These are phyloP conservation scores for Penicillium macrosclerotiorum DNA, from an alignment of 495 filamentous ascomycete species.

Conservation along the genomic window DNA sequence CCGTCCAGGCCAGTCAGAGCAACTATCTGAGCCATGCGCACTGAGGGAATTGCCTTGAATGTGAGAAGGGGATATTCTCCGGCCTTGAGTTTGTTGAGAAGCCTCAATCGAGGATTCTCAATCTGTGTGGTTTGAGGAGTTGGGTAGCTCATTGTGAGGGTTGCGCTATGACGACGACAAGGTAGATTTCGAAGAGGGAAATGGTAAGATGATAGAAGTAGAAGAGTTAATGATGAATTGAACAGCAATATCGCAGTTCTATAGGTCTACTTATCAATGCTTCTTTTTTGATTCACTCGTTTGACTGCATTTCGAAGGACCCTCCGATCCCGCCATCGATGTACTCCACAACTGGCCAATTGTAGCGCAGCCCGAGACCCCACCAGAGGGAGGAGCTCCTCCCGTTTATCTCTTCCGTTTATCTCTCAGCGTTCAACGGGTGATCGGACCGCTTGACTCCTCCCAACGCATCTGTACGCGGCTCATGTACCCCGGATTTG, in stretches of 20 bases:
- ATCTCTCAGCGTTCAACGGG: no score
- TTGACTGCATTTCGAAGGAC: no score
- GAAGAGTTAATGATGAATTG: not conserved
- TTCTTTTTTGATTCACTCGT: no score
- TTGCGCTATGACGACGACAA: not conserved
- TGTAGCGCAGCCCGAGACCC: no score
- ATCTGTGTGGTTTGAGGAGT: conserved; percentile 34
- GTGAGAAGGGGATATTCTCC: conserved; percentile 36
- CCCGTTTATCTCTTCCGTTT: not conserved
- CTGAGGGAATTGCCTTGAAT: conserved; percentile 38
- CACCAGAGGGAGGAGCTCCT: conserved; percentile 24
- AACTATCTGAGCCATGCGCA: conserved; percentile 37
- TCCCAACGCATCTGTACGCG: conserved; percentile 2
- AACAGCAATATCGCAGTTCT: not conserved
- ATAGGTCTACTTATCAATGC: not conserved
- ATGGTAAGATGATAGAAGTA: not conserved
- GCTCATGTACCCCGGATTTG: conserved; percentile 18
- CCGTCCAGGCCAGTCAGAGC: conserved; percentile 38
- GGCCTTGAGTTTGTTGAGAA: conserved; percentile 34
- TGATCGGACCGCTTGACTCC: no score
- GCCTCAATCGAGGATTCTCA: conserved; percentile 32
- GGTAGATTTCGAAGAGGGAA: not conserved
- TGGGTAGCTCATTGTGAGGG: conserved; percentile 24
- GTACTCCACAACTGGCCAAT: no score
- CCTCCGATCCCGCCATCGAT: no score